Base-by-base conservation (phyloP, 2,329 filamentous ascomycete genomes). In the Ceratocystis ficicola region DNA sequence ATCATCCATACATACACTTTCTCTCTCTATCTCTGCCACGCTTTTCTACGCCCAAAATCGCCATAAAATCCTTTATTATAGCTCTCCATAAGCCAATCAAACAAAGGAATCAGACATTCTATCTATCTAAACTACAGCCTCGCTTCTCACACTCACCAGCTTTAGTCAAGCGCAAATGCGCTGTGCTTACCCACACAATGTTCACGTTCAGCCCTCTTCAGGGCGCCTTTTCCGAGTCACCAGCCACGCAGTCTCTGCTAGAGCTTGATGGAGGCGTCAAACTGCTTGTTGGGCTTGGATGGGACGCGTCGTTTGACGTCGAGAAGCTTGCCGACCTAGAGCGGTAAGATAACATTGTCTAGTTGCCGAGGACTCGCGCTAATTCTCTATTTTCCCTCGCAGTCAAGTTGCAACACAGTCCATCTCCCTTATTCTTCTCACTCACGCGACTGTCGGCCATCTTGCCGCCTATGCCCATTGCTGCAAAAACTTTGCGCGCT, bases 201-300 rank as follows among this genome's bases (percentile, higher is more conserved):
- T 97, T 99, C 80, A 95, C 88, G 70, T 96, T 97, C 77, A 95
- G 89, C 72, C 86, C 94, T 60, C 81, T 99, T 67, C 86, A 96
- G 71, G 94, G 94, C 74, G 93, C 94, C 68, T 90, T 95, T 73
- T 92, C 90, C 63, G 84, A 88, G 70, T 94, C 90, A 60, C 81
- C 86, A 67, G 92, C 93, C 55, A 95, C 91, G 69, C 91, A 96
- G 75, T 97, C 94, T n/a, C 84, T 99, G 44, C 80, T 99, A 61
- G 93, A 97, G 78, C 87, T 99, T 66, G 94, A 99, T 78, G 93
- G 93, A 69, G 94, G 93, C 67, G 88, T 99, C 77, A 97, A 97
- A 76, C 85, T 99, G 64, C 82, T 99, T 65, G 85, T 99, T 46
- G 93, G 96, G 73, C 87, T 96, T 57, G 94, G 94, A 68, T 99